A percentile compares a stretch with the other conserved stretches of the same genome.
These are phyloP conservation scores for Podila clonocystis DNA, from an alignment of 192 early-diverging fungal genomes.

Conservation along the genomic window DNA sequence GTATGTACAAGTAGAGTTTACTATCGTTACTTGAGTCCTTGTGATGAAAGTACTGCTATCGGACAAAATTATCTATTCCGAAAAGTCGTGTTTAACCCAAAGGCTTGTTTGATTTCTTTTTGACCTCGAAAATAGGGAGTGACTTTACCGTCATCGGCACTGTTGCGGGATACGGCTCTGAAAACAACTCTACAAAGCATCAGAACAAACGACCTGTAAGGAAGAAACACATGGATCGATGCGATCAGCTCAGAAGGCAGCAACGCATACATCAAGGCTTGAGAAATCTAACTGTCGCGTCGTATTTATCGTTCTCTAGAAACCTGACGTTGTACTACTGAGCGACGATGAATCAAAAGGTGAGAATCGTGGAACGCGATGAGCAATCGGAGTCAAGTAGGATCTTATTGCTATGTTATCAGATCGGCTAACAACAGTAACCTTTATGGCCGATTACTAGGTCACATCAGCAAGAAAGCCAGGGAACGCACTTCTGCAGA, in stretches of 20 bases:
- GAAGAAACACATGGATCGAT: background rate
- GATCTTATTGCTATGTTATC: background rate
- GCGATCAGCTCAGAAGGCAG: background rate
- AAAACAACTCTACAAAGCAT: background rate
- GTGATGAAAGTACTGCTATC: background rate
- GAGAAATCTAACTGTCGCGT: background rate
- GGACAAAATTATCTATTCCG: too few species aligned
- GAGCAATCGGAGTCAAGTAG: background rate
- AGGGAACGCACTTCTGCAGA: background rate
- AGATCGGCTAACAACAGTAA: too few species aligned
- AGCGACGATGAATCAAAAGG: constrained; percentile 39
- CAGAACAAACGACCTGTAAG: background rate
- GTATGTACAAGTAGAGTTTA: too few species aligned
- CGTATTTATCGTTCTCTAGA: background rate
- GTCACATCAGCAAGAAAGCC: constrained; percentile 6
- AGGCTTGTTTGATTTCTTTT: background rate
- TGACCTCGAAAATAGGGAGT: background rate
- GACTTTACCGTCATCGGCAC: background rate
- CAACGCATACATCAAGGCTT: background rate
- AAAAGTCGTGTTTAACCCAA: background rate
- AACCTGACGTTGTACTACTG: constrained; percentile 4
- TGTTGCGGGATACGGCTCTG: background rate
- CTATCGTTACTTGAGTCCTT: too few species aligned
- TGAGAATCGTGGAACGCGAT: background rate
- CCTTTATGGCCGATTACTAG: too few species aligned